Percentiles rank a stretch among this genome's conserved stretches.
These are phyloP conservation scores for Microsporum audouinii DNA, from an alignment of 2,329 filamentous ascomycete genomes.

Conservation along the genomic window DNA sequence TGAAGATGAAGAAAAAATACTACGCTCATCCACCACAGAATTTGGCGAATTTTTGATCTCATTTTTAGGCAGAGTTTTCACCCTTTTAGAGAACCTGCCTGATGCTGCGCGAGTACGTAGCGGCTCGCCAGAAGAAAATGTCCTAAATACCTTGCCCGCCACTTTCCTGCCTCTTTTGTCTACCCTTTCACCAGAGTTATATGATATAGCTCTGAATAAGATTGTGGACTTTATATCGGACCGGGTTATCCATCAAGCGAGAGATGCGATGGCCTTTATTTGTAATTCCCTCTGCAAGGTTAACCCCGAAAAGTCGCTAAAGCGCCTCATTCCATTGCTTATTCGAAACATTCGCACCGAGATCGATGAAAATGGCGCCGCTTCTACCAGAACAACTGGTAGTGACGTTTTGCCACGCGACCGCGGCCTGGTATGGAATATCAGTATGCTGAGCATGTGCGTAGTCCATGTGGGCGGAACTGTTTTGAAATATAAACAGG, in stretches of 20 bases:
- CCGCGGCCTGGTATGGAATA: conserved; percentile 86
- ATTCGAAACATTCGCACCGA: conserved; percentile 88
- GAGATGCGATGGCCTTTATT: conserved; percentile 98
- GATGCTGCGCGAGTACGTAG: conserved; percentile 79
- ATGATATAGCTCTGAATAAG: conserved; percentile 84
- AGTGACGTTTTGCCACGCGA: conserved; percentile 88
- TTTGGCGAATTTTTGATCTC: conserved; percentile 87
- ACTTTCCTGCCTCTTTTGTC: conserved; percentile 84
- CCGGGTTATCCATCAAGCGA: conserved; percentile 91
- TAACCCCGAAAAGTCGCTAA: conserved; percentile 83
- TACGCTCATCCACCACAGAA: conserved; percentile 86
- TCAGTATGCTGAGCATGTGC: conserved; percentile 95
- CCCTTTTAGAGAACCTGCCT: conserved; percentile 84
- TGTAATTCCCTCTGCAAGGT: conserved; percentile 94
- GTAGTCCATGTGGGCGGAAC: conserved; percentile 90
- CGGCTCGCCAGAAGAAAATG: conserved; percentile 88
- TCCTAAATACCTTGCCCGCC: conserved; percentile 88
- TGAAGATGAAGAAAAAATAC: conserved; percentile 73
- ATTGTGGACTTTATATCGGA: conserved; percentile 81
- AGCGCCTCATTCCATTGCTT: conserved; percentile 79
- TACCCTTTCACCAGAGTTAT: conserved; percentile 82
- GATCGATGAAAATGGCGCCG: conserved; percentile 92
- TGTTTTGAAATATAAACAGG: conserved; percentile 75
- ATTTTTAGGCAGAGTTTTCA: conserved; percentile 88
- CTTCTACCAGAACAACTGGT: conserved; percentile 85